Evolutionary conservation across 2,329 filamentous ascomycete species (phyloP).

Genomic region (Epichloe brachyelytri): DNA sequence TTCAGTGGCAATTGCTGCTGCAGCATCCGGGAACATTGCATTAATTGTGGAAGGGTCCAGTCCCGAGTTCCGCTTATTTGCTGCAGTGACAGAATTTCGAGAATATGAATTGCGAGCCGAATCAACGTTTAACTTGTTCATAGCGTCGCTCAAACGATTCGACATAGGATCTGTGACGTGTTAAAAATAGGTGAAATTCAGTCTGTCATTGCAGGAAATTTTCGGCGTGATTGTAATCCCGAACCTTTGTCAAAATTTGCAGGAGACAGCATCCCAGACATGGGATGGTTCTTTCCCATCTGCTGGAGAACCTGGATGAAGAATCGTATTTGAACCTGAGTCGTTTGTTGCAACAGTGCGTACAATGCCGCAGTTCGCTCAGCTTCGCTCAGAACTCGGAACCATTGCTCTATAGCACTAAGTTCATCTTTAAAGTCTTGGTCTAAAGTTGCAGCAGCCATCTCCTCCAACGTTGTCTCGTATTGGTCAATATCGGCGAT

Average conservation of each 20-base stretch:
- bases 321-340: constrained; percentile 96
- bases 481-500: constrained; percentile 98
- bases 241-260: constrained; percentile 93
- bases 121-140: constrained; percentile 87
- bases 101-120: constrained; percentile 76
- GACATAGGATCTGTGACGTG: constrained; percentile 74
- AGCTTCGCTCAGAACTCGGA: constrained; percentile 90
- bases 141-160: constrained; percentile 86
- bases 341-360: constrained; percentile 92
- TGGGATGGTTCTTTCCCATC: constrained; percentile 96
- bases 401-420: constrained; percentile 99
- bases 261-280: constrained; percentile 89
- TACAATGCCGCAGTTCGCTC: constrained; percentile 93
- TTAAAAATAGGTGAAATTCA: constrained; percentile 11
- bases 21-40: constrained; percentile 97
- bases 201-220: neutral
- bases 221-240: constrained; percentile 10
- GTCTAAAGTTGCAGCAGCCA: constrained; percentile 96
- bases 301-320: constrained; percentile 98
- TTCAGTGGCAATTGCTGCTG: constrained; percentile 94
- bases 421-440: constrained; percentile 99
- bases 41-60: constrained; percentile 89
- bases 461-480: constrained; percentile 96
- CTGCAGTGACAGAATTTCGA: constrained; percentile 59
- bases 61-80: constrained; percentile 84